A percentile compares a stretch with the other conserved stretches of the same genome.
phyloP scores from a whole-genome alignment of 176 grass and related monocot genomes.

The Puya raimondii region DNA sequence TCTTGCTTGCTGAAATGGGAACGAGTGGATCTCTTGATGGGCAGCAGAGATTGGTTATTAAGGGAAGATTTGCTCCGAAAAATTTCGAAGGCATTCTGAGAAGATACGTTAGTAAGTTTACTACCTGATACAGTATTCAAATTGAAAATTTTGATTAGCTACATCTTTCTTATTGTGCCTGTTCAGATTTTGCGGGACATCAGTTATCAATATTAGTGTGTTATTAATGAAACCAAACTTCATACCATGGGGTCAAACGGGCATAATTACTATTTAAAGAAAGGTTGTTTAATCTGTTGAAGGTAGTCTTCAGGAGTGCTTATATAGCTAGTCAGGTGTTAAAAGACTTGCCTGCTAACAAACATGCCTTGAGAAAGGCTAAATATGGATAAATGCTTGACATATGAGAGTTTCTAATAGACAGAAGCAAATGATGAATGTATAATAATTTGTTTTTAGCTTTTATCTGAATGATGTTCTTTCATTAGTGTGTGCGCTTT shows the following conservation, averaged over 20 bases:
- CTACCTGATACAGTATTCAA: background rate
- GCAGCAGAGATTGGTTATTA: conserved; percentile 78
- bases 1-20: conserved; percentile 75
- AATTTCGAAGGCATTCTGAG: conserved; percentile 63
- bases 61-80: conserved; percentile 74
- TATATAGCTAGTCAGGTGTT: too few relatives aligned
- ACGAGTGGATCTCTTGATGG: conserved; percentile 85
- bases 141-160: background rate
- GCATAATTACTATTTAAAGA: too few relatives aligned
- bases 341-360: too few relatives aligned
- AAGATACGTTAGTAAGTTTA: conserved; percentile 78
- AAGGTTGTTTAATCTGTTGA: too few relatives aligned
- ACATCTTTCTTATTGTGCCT: background rate
- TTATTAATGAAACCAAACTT: too few relatives aligned
- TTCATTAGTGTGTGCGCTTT: background rate
- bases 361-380: too few relatives aligned
- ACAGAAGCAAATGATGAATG: too few relatives aligned
- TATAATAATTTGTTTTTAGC: background rate
- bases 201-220: too few relatives aligned
- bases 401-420: too few relatives aligned
- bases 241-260: too few relatives aligned
- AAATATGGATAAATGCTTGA: too few relatives aligned
- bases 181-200: background rate
- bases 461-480: background rate
- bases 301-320: too few relatives aligned